These are phyloP conservation scores for Cryphonectria radicalis DNA, from an alignment of 2,329 filamentous ascomycete species.

Conservation along the genomic window DNA sequence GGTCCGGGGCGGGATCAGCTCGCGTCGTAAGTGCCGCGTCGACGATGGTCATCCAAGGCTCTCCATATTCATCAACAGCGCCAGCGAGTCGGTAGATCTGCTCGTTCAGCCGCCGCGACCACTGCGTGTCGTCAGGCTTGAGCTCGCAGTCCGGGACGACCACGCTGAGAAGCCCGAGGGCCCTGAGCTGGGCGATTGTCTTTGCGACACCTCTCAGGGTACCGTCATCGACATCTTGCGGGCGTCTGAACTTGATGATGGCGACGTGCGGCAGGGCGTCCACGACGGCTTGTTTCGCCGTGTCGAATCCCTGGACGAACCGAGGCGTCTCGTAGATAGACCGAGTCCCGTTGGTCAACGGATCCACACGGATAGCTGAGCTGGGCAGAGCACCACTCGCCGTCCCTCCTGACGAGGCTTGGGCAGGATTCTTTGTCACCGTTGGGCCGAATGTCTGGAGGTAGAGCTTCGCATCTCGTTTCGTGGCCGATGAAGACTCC, in stretches of 20 bases:
- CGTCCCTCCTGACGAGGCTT: constrained; percentile 35
- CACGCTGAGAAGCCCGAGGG: constrained; percentile 79
- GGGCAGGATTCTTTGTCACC: constrained; percentile 38
- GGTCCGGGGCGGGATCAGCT: constrained; percentile 35
- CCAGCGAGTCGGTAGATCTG: constrained; percentile 76
- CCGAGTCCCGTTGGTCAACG: constrained; percentile 34
- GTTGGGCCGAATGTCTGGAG: constrained; percentile 76
- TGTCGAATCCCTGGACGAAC: constrained; percentile 41
- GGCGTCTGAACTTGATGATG: constrained; percentile 79
- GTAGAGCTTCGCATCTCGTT: constrained; percentile 90
- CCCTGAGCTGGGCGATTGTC: constrained; percentile 81
- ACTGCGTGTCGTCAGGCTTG: constrained; percentile 40
- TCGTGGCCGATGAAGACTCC: constrained; percentile 88
- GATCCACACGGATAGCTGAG: constrained; percentile 29
- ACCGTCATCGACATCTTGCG: constrained; percentile 70
- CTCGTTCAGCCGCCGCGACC: constrained; percentile 44
- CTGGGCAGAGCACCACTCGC: constrained; percentile 35
- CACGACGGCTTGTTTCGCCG: constrained; percentile 36
- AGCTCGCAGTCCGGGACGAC: constrained; percentile 77
- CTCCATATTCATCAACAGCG: constrained; percentile 72
- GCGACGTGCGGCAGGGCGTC: constrained; percentile 69
- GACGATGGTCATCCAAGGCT: constrained; percentile 70
- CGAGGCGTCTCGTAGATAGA: constrained; percentile 40
- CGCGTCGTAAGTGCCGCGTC: constrained; percentile 55
- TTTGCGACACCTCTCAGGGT: constrained; percentile 77